Conservation (phyloP, 257 asterid genomes). For the Jasminum sambac region DNA sequence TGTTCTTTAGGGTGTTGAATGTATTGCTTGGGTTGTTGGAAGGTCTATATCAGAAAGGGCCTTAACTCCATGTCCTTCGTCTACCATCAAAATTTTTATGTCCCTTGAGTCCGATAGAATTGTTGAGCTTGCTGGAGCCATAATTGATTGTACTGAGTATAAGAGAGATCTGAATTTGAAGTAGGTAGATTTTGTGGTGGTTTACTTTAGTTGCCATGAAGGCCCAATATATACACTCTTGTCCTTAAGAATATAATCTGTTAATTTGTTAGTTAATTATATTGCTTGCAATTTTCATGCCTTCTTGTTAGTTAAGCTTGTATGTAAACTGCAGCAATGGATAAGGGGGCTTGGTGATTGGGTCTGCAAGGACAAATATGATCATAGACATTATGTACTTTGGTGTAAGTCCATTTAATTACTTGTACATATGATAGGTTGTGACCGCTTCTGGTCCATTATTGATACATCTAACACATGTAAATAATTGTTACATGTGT, state of each 20-base stretch:
- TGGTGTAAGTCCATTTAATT: too few relatives aligned
- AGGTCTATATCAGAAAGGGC: constrained; percentile 46
- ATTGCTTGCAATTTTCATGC: background rate
- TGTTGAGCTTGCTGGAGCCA: constrained; percentile 2
- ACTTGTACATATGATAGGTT: too few relatives aligned
- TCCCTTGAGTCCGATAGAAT: background rate
- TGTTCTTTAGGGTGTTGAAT: constrained; percentile 39
- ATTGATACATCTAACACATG: too few relatives aligned
- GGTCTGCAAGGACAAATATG: background rate
- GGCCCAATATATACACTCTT: background rate
- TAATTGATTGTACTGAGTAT: background rate
- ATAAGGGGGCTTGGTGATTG: background rate
- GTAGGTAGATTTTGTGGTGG: background rate
- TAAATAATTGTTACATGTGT: too few relatives aligned
- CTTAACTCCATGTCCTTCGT: constrained; percentile 48
- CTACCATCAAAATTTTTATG: constrained; percentile 25
- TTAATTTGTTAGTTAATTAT: background rate
- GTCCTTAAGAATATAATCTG: background rate
- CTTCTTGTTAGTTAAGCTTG: background rate
- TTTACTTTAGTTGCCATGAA: background rate
- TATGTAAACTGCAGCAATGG: background rate
- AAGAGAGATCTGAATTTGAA: background rate
- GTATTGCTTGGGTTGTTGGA: constrained; percentile 32
- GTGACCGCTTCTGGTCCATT: too few relatives aligned
- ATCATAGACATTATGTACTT: background rate